Evolutionary conservation across 306 rosid species (phyloP).

Genomic region (Trifolium subterraneum): DNA sequence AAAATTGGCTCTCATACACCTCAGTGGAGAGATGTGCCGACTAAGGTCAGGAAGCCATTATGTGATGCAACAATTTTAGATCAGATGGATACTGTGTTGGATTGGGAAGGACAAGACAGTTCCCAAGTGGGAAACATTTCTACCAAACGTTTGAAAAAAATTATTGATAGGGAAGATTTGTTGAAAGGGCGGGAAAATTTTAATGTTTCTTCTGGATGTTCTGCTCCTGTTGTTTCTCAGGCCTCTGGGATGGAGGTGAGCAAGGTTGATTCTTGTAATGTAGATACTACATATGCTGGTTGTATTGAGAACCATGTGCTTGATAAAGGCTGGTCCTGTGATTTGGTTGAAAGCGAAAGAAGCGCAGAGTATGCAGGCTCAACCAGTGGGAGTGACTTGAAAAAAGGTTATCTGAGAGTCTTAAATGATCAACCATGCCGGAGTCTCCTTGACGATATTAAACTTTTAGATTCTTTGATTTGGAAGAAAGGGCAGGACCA

Average conservation of each 20-base stretch:
- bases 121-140: slow-evolving; percentile 42
- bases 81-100: slow-evolving; percentile 43
- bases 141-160: slow-evolving; percentile 41
- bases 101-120: slow-evolving; percentile 44
- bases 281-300: slow-evolving; percentile 50
- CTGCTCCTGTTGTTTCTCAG: slow-evolving; percentile 61
- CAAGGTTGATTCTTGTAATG: slow-evolving; percentile 50
- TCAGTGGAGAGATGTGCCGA: slow-evolving; percentile 74
- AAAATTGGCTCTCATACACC: slow-evolving; percentile 45
- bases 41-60: slow-evolving; percentile 52
- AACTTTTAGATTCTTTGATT: slow-evolving; percentile 61
- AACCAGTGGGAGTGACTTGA: slow-evolving; percentile 43
- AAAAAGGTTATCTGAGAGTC: slow-evolving; percentile 42
- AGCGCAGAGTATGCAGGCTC: slow-evolving; percentile 47
- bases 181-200: slow-evolving; percentile 57
- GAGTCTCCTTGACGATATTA: slow-evolving; percentile 65
- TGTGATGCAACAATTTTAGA: slow-evolving; percentile 45
- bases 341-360: slow-evolving; percentile 58
- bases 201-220: slow-evolving; percentile 61
- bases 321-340: slow-evolving; percentile 61
- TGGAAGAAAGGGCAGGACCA: slow-evolving; percentile 57
- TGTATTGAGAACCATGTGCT: slow-evolving; percentile 47
- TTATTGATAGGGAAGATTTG: slow-evolving; percentile 36
- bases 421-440: slow-evolving; percentile 51
- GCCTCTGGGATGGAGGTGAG: slow-evolving; percentile 50